phyloP scores from a whole-genome alignment of 805 yeast species.

The Lachancea cidri region DNA sequence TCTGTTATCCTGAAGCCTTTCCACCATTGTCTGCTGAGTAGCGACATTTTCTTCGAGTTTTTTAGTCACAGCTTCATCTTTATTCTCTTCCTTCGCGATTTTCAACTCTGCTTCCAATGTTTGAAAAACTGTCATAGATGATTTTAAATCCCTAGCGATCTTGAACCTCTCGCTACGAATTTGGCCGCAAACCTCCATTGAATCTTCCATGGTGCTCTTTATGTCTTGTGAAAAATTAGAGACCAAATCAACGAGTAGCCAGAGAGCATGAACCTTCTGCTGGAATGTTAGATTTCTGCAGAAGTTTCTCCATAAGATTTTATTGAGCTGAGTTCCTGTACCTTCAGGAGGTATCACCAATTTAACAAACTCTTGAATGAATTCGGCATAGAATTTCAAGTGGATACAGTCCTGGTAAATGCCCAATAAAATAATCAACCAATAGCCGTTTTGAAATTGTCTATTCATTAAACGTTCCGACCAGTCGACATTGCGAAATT shows the following conservation, averaged over 20 bases:
- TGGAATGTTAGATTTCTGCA: slow-evolving; percentile 45
- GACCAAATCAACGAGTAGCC: slow-evolving; percentile 59
- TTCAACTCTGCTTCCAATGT: slow-evolving; percentile 2
- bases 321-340: slow-evolving; percentile 27
- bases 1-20: slow-evolving; percentile 45
- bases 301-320: slow-evolving; percentile 47
- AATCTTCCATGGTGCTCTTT: slow-evolving; percentile 28
- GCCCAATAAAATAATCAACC: slow-evolving; percentile 78
- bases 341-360: slow-evolving; percentile 43
- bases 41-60: slow-evolving; percentile 16
- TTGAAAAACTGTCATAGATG: slow-evolving; percentile 10
- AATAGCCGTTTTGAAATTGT: slow-evolving; percentile 74
- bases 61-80: slow-evolving; percentile 17
- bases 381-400: slow-evolving; percentile 24
- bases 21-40: slow-evolving; percentile 26
- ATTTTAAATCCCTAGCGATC: slow-evolving; percentile 24
- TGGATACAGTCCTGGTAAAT: slow-evolving; percentile 41
- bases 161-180: slow-evolving; percentile 33
- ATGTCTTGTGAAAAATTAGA: slow-evolving; percentile 29
- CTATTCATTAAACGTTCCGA: slow-evolving; percentile 69
- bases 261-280: slow-evolving; percentile 52
- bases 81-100: slow-evolving; percentile 10
- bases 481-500: slow-evolving; percentile 65
- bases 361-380: slow-evolving; percentile 46
- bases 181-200: slow-evolving; percentile 30